phyloP scores from a whole-genome alignment of 2,329 filamentous ascomycete genomes.

The Hypomyces perniciosus region DNA sequence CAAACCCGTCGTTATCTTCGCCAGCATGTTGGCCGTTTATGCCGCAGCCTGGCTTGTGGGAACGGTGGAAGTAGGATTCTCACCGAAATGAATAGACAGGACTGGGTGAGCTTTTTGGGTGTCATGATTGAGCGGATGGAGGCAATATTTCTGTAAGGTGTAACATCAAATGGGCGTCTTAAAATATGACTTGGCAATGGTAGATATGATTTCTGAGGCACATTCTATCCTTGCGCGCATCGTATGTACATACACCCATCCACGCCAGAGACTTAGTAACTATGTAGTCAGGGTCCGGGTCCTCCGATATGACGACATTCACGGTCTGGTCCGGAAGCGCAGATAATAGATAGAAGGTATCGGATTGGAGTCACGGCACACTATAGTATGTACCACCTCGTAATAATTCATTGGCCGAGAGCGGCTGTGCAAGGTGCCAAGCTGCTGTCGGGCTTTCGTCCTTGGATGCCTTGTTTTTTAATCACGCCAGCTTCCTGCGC shows the following conservation, averaged over 20 bases:
- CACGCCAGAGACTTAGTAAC: too few species aligned
- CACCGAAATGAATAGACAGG: conserved; percentile 33
- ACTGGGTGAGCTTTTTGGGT: conserved; percentile 1
- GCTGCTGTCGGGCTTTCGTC: too few species aligned
- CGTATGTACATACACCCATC: too few species aligned
- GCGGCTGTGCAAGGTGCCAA: too few species aligned
- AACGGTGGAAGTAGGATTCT: conserved; percentile 74
- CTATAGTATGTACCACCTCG: too few species aligned
- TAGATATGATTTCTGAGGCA: conserved; percentile 11
- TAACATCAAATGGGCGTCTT: conserved; percentile 15
- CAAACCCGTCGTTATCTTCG: conserved; percentile 80
- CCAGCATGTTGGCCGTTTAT: conserved; percentile 68
- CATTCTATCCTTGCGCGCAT: neutral
- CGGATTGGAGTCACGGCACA: too few species aligned
- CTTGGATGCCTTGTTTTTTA: too few species aligned
- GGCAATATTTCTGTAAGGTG: conserved; percentile 8
- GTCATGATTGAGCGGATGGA: conserved; percentile 1
- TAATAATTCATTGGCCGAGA: too few species aligned
- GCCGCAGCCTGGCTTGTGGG: conserved; percentile 68
- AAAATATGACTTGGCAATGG: conserved; percentile 14
- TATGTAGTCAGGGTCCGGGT: too few species aligned
- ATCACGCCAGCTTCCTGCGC: neutral
- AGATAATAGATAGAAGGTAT: too few species aligned
- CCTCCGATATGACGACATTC: too few species aligned
- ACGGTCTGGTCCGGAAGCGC: too few species aligned